Base-by-base conservation (phyloP, 2,329 filamentous ascomycete genomes). In the Knoxdaviesia proteae region DNA sequence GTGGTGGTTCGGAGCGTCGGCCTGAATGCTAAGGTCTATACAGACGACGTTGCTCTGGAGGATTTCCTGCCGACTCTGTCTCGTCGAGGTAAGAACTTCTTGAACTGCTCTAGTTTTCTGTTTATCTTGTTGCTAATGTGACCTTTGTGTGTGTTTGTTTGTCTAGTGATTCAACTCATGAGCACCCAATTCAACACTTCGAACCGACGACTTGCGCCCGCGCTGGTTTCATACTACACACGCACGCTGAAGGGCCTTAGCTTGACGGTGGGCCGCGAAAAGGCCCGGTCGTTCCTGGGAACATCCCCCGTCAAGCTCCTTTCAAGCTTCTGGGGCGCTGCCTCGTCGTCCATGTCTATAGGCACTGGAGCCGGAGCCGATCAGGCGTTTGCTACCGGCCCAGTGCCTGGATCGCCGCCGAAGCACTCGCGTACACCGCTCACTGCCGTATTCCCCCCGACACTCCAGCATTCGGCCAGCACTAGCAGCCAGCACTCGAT, bases 291-390 rank as follows among this genome's bases (percentile, higher is more conserved):
- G 1, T 82, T 83, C 53, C 69, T 88, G 7, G 76, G 77, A 5
- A 73, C 79, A n/a, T 94, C 87, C 1, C 87, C 88, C 0, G 83
- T 92, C 40, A 96, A 94, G 56, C 68, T 94, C 53, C 65, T 96
- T 10, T 92, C 87, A 0, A 93, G 71, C 53, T 73, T 94, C 43
- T 74, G 92, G 51, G 71, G 74, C 34, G 72, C 74, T 30, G 71
- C 68, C 44, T 68, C 66, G 34, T 63, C 61, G 42, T 20, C 20
- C 20, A 20, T 20, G 20, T 20, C 20, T 20, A 20, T 3, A 20
- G 67, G 63, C 47, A 61, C 58, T 34, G 20, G 20, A 20, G 20
- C 20, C 20, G 20, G 20, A 20, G 20, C 20, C 20, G 20, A 20
- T 20, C 20, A 20, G 20, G 20, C 20, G 20, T 20, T 20, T 20